Percentiles rank a stretch among this genome's conserved stretches.
Evolutionary conservation across 2,329 filamentous ascomycete genomes (phyloP).

Genomic region (Calonectria pauciramosa): DNA sequence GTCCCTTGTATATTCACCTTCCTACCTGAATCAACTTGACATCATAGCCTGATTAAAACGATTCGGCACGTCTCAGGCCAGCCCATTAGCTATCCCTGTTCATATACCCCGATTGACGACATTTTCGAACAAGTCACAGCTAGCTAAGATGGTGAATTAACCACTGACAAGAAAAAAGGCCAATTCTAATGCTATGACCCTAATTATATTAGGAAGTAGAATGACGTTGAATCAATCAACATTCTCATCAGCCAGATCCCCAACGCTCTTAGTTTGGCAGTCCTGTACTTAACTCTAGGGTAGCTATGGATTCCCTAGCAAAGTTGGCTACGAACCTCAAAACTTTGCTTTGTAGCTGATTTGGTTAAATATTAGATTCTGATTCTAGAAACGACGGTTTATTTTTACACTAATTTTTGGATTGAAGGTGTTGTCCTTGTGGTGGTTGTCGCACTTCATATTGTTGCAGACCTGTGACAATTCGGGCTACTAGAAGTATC

Average conservation of each 20-base stretch:
- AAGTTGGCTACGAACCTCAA: background rate
- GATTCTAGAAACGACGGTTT: slow-evolving; percentile 69
- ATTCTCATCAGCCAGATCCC: slow-evolving; percentile 76
- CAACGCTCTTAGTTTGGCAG: slow-evolving; percentile 76
- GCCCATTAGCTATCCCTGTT: slow-evolving; percentile 38
- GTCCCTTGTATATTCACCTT: background rate
- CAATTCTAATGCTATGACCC: slow-evolving; percentile 23
- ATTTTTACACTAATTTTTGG: slow-evolving; percentile 69
- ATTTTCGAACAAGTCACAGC: slow-evolving; percentile 34
- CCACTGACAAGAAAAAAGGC: slow-evolving; percentile 7
- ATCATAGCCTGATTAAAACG: slow-evolving; percentile 29
- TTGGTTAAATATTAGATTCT: slow-evolving; percentile 55
- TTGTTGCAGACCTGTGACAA: slow-evolving; percentile 65
- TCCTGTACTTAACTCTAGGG: background rate
- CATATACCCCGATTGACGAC: slow-evolving; percentile 33
- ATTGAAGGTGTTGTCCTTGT: slow-evolving; percentile 72
- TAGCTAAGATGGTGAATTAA: slow-evolving; percentile 31
- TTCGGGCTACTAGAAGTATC: slow-evolving; percentile 63
- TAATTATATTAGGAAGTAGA: slow-evolving; percentile 74
- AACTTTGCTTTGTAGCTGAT: background rate
- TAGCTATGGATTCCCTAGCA: background rate
- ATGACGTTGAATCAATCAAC: slow-evolving; percentile 71
- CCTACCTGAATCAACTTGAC: background rate
- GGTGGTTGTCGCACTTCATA: slow-evolving; percentile 70
- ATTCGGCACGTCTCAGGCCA: slow-evolving; percentile 38